A percentile compares a stretch with the other conserved stretches of the same genome.
These are phyloP conservation scores for Solanum ossicruentum DNA, from an alignment of 257 asterid species.

Conservation along the genomic window DNA sequence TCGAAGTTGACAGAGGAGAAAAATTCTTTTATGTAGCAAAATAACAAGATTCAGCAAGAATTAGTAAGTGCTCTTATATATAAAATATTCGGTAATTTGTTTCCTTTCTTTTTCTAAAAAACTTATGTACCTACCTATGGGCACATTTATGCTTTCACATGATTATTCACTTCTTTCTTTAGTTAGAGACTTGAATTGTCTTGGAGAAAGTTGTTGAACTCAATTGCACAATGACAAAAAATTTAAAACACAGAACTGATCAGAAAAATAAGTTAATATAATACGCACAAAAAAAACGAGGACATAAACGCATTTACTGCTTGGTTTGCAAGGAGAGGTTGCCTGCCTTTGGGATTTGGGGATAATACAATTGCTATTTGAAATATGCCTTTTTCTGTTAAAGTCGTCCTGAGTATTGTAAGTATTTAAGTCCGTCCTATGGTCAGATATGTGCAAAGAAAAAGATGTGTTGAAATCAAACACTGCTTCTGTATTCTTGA, in stretches of 20 bases:
- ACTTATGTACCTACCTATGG: neutral
- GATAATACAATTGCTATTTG: neutral
- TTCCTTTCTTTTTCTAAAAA: neutral
- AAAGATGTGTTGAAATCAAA: neutral
- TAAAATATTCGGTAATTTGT: neutral
- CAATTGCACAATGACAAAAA: neutral
- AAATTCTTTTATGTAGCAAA: constrained; percentile 46
- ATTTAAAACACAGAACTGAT: neutral
- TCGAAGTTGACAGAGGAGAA: constrained; percentile 73
- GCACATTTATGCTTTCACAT: neutral
- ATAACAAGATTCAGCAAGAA: constrained; percentile 56
- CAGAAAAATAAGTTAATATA: neutral
- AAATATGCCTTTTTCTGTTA: neutral
- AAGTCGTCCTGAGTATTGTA: neutral
- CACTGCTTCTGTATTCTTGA: no score
- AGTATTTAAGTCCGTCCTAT: neutral
- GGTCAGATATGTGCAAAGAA: neutral
- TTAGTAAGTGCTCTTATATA: constrained; percentile 12
- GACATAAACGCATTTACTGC: neutral
- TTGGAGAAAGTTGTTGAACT: neutral
- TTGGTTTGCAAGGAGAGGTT: neutral
- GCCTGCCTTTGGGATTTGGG: neutral
- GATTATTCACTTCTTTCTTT: neutral
- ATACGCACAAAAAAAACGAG: neutral
- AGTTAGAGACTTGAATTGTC: neutral